These are phyloP conservation scores for Hemerocallis citrina DNA, from an alignment of 106 monocot genomes.

Conservation along the genomic window DNA sequence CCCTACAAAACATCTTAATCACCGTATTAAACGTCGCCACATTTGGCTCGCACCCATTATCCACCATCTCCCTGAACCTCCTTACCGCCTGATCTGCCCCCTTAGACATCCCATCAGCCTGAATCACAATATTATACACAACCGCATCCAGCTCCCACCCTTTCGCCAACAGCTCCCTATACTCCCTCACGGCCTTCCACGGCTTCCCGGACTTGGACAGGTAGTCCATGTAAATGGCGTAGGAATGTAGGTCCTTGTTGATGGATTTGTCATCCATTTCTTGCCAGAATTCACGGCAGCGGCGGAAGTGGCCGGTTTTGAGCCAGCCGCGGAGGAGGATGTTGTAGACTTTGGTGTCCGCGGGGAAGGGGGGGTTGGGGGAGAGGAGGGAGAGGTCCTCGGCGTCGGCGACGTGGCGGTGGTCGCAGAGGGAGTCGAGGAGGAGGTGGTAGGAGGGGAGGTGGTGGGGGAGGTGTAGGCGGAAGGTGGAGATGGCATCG, in stretches of 20 bases:
- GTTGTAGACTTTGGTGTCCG: constrained; percentile 67
- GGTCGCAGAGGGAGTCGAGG: constrained; percentile 77
- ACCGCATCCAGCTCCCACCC: constrained; percentile 42
- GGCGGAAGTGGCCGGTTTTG: constrained; percentile 44
- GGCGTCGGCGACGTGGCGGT: constrained; percentile 51
- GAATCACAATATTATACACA: constrained; percentile 68
- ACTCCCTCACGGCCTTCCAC: constrained; percentile 54
- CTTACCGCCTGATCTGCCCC: constrained; percentile 54
- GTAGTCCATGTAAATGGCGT: constrained; percentile 72
- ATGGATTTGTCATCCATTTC: constrained; percentile 42
- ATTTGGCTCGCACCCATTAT: constrained; percentile 54
- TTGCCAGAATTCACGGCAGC: constrained; percentile 55
- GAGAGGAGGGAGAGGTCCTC: constrained; percentile 38
- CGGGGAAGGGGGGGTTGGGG: constrained; percentile 30
- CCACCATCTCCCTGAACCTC: constrained; percentile 70
- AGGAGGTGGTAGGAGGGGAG: constrained; percentile 42
- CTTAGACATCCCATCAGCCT: constrained; percentile 44
- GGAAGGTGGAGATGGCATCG: constrained; percentile 23
- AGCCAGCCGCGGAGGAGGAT: constrained; percentile 80
- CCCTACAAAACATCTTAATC: constrained; percentile 57
- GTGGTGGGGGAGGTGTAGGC: constrained; percentile 26
- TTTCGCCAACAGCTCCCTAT: constrained; percentile 53
- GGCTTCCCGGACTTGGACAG: constrained; percentile 76
- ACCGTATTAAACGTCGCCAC: constrained; percentile 55
- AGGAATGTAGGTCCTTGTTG: constrained; percentile 69